Percentiles rank a stretch among this genome's conserved stretches.
These are phyloP conservation scores for Mollisiaceae sp. DNA, from an alignment of 2,329 filamentous ascomycete genomes.

Conservation along the genomic window DNA sequence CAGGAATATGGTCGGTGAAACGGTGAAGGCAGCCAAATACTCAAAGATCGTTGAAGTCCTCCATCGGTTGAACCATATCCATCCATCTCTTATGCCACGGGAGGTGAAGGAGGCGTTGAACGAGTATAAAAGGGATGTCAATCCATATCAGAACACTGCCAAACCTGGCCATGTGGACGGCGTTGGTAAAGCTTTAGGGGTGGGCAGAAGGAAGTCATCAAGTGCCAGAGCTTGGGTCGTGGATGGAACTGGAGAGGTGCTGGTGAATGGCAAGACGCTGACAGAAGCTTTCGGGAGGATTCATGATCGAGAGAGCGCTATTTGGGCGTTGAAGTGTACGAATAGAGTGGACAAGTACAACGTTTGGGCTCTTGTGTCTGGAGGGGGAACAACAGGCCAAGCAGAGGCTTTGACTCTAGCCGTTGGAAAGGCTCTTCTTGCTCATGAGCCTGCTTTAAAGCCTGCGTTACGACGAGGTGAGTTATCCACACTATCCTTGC, in stretches of 20 bases:
- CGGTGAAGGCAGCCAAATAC: slow-evolving; percentile 78
- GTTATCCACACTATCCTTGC: slow-evolving; percentile 40
- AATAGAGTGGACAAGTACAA: slow-evolving; percentile 95
- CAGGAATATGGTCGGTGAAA: slow-evolving; percentile 71
- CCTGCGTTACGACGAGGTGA: slow-evolving; percentile 85
- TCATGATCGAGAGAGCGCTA: slow-evolving; percentile 91
- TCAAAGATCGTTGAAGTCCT: slow-evolving; percentile 76
- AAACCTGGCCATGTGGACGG: slow-evolving; percentile 73
- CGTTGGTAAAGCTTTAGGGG: slow-evolving; percentile 77
- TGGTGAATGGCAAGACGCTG: slow-evolving; percentile 89
- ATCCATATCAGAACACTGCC: slow-evolving; percentile 69
- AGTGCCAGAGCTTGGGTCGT: slow-evolving; percentile 86
- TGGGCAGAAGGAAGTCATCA: slow-evolving; percentile 87
- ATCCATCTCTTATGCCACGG: slow-evolving; percentile 74
- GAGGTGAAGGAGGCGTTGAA: slow-evolving; percentile 70
- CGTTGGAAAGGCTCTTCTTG: slow-evolving; percentile 83
- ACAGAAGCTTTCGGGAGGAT: slow-evolving; percentile 81
- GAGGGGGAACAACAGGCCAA: slow-evolving; percentile 92
- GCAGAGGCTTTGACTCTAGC: slow-evolving; percentile 93
- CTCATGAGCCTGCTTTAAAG: slow-evolving; percentile 93
- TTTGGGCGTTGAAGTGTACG: slow-evolving; percentile 88
- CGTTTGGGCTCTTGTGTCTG: slow-evolving; percentile 82
- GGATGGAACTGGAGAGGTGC: slow-evolving; percentile 87
- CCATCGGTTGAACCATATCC: slow-evolving; percentile 83
- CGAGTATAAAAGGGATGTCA: slow-evolving; percentile 75